Conservation (phyloP, 2,329 filamentous ascomycete genomes). For the Aspergillus tubingensis region DNA sequence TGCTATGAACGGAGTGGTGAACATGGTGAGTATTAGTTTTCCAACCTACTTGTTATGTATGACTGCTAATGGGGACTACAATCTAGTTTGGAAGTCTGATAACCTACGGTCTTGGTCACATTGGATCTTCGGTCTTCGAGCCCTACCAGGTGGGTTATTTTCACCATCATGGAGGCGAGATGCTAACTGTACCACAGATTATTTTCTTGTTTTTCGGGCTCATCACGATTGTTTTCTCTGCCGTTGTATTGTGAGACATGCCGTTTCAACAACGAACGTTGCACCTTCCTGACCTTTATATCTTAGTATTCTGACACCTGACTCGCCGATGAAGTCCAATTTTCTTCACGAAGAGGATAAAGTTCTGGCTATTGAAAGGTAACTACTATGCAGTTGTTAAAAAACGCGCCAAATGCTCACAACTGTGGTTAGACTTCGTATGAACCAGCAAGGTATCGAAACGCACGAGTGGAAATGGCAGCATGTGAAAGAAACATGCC, state of each 20-base stretch:
- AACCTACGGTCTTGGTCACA: constrained; percentile 56
- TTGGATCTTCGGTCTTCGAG: constrained; percentile 46
- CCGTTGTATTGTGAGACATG: constrained; percentile 48
- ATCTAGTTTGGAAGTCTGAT: constrained; percentile 53
- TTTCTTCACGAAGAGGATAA: constrained; percentile 61
- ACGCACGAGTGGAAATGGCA: constrained; percentile 53
- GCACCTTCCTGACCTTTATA: neutral
- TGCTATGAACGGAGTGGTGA: constrained; percentile 58
- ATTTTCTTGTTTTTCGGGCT: constrained; percentile 44
- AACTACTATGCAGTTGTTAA: neutral
- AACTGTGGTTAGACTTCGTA: constrained; percentile 41
- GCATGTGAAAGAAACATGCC: constrained; percentile 56
- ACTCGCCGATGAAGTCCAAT: constrained; percentile 62
- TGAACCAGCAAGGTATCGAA: constrained; percentile 51
- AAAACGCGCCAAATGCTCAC: constrained; percentile 6
- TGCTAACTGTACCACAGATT: constrained; percentile 22
- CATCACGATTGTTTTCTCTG: constrained; percentile 55
- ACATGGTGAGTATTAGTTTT: constrained; percentile 42
- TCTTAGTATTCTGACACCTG: constrained; percentile 57
- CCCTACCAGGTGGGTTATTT: constrained; percentile 52
- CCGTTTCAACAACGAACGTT: too few relatives aligned
- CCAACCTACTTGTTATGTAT: neutral
- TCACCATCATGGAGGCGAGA: neutral
- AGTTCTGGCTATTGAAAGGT: constrained; percentile 59
- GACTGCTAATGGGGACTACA: neutral